Conservation (phyloP, 257 asterid species). For the Paraleonurus japonicus region DNA sequence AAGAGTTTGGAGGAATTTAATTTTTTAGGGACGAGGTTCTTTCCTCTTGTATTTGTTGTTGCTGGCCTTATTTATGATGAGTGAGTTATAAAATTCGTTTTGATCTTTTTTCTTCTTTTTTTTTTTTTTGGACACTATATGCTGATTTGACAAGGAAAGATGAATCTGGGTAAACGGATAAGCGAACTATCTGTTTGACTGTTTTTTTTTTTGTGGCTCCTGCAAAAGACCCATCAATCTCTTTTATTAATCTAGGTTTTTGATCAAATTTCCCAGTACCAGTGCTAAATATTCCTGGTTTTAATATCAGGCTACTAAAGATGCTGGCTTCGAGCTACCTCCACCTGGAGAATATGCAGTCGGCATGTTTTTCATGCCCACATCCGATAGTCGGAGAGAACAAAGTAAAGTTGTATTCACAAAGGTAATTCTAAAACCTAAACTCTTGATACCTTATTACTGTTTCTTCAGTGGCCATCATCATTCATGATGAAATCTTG, state of each 20-base stretch:
- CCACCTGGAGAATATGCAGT: slow-evolving; percentile 91
- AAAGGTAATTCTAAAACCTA: slow-evolving; percentile 47
- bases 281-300: neutral
- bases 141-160: slow-evolving; percentile 9
- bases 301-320: slow-evolving; percentile 57
- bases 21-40: neutral
- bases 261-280: neutral
- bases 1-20: neutral
- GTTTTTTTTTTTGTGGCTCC: neutral
- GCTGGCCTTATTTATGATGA: neutral
- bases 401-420: slow-evolving; percentile 84
- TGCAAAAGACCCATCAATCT: neutral
- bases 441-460: neutral
- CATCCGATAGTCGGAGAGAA: slow-evolving; percentile 82
- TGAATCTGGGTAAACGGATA: neutral
- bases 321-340: slow-evolving; percentile 83
- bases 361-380: slow-evolving; percentile 99
- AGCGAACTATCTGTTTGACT: neutral
- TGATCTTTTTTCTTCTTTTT: neutral
- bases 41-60: neutral
- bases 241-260: neutral
- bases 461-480: neutral
- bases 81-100: neutral
- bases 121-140: neutral
- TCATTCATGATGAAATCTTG: neutral